A percentile compares a stretch with the other conserved stretches of the same genome.
These are phyloP conservation scores for Thermochaetoides thermophila DNA, from an alignment of 495 filamentous ascomycete species.

Conservation along the genomic window DNA sequence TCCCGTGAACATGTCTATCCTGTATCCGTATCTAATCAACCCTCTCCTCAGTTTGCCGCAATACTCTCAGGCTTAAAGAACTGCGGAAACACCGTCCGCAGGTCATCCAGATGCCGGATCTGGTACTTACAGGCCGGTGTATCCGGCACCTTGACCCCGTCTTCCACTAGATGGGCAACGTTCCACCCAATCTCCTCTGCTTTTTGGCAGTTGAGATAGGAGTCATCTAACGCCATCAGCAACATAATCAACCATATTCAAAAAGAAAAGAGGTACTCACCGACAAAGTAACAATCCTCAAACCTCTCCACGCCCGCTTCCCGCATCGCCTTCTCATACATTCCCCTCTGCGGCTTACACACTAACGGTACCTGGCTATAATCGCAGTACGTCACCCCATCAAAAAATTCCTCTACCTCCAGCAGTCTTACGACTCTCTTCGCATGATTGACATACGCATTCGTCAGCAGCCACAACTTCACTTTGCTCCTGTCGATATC, in stretches of 20 bases:
- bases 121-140: constrained; percentile 49
- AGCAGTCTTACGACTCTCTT: constrained; percentile 68
- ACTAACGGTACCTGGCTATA: constrained; percentile 52
- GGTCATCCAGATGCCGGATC: constrained; percentile 55
- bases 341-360: constrained; percentile 72
- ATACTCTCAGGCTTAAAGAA: constrained; percentile 44
- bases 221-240: too few relatives aligned
- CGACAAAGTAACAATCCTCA: constrained; percentile 72
- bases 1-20: too few relatives aligned
- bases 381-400: constrained; percentile 87
- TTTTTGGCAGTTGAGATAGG: constrained; percentile 54
- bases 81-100: constrained; percentile 58
- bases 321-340: constrained; percentile 70
- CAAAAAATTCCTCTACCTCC: constrained; percentile 74
- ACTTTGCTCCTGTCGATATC: constrained; percentile 70
- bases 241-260: too few relatives aligned
- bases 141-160: constrained; percentile 41
- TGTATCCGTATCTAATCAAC: not conserved
- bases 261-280: constrained; percentile 37
- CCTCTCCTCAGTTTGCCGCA: constrained; percentile 1
- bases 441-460: constrained; percentile 84
- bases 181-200: constrained; percentile 68
- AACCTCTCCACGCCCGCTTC: constrained; percentile 44
- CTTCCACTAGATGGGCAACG: constrained; percentile 67
- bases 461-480: constrained; percentile 86